Conservation (phyloP, 23 red algal genomes). For the Pyropia yezoensis region DNA sequence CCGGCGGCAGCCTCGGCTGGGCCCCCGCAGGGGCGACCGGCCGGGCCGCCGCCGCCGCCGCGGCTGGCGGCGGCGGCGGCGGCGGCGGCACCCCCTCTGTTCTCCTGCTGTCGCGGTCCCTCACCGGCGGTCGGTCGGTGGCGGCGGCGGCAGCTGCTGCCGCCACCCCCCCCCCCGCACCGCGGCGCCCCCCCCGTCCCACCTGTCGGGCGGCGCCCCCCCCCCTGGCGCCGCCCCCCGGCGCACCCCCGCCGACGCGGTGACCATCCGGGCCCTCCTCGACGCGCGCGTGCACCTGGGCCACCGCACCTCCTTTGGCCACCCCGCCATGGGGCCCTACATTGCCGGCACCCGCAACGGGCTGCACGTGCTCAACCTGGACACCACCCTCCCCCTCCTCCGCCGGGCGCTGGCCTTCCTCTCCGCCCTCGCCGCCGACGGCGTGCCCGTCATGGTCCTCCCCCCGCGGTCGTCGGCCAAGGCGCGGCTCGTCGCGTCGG, state of each 20-base stretch:
- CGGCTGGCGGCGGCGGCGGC: too few species aligned
- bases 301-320: slow-evolving; percentile 70
- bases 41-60: too few species aligned
- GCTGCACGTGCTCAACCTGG: slow-evolving; percentile 85
- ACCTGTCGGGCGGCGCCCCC: too few species aligned
- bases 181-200: too few species aligned
- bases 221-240: too few species aligned
- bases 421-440: slow-evolving; percentile 42
- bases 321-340: slow-evolving; percentile 86
- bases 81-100: too few species aligned
- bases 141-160: too few species aligned
- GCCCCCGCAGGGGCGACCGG: too few species aligned
- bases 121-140: too few species aligned
- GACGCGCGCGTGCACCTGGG: slow-evolving; percentile 85
- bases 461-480: slow-evolving; percentile 42
- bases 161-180: too few species aligned
- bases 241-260: slow-evolving; percentile 5
- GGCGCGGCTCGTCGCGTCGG: slow-evolving; percentile 35
- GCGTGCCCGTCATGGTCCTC: slow-evolving; percentile 61
- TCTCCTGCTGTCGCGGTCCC: too few species aligned
- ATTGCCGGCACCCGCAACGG: slow-evolving; percentile 90
- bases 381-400: slow-evolving; percentile 54
- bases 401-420: slow-evolving; percentile 45
- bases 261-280: slow-evolving; percentile 61
- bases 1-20: too few species aligned